These are phyloP conservation scores for Emmonsiellopsis sp. DNA, from an alignment of 2,329 filamentous ascomycete genomes.

Conservation along the genomic window DNA sequence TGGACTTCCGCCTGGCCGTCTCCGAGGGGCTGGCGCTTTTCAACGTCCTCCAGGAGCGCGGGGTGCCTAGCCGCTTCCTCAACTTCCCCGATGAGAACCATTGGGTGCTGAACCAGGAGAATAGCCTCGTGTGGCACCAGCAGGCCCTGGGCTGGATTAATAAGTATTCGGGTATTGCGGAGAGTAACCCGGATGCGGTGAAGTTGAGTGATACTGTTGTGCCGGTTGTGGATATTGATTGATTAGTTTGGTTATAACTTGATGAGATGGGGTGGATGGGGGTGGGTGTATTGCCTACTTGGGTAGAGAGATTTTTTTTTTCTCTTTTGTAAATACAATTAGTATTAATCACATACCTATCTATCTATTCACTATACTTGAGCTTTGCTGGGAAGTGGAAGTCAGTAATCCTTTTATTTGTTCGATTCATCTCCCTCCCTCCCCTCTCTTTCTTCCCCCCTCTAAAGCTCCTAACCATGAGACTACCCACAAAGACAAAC, in stretches of 20 bases:
- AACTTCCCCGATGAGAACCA: slow-evolving; percentile 69
- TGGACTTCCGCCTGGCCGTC: slow-evolving; percentile 77
- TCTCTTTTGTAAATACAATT: not conserved
- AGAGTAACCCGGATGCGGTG: slow-evolving; percentile 21
- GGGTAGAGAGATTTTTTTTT: not conserved
- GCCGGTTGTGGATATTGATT: slow-evolving; percentile 20
- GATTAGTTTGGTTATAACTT: not conserved
- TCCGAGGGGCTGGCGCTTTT: slow-evolving; percentile 72
- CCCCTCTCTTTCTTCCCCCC: too few species aligned
- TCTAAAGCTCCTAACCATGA: too few species aligned
- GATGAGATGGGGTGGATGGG: not conserved
- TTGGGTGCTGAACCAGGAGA: slow-evolving; percentile 76
- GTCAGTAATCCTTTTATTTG: too few species aligned
- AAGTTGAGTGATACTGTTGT: slow-evolving; percentile 23
- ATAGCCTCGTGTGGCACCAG: slow-evolving; percentile 78
- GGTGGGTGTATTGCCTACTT: not conserved
- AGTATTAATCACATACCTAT: too few species aligned
- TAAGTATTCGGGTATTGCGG: slow-evolving; percentile 33
- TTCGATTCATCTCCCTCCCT: too few species aligned
- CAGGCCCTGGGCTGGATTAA: slow-evolving; percentile 70
- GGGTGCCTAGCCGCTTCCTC: slow-evolving; percentile 65
- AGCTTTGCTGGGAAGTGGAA: too few species aligned
- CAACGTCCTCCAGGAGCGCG: slow-evolving; percentile 65
- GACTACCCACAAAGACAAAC: too few species aligned
- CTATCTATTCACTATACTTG: too few species aligned